Base-by-base conservation (phyloP, 2,329 filamentous ascomycete species). In the Aciculosporium take region DNA sequence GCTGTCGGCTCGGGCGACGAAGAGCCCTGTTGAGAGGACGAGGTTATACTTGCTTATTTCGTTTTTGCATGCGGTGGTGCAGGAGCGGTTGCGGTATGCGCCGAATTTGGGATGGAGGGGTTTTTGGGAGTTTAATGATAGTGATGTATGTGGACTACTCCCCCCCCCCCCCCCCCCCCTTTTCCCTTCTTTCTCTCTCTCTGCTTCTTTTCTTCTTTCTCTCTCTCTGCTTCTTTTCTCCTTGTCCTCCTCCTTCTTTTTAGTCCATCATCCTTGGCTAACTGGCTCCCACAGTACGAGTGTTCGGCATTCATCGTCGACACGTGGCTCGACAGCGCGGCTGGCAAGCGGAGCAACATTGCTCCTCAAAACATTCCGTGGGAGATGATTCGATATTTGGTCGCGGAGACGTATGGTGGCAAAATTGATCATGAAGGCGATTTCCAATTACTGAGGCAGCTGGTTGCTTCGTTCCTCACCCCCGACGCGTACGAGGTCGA, bases 71-170 rank as follows among this genome's bases (percentile, higher is more conserved):
- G 93, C 91, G 6, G 88, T 98, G 29, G 79, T 95, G 9, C 91
- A 98, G 61, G 91, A 98, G 62, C 74, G 93, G 52, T 69, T 98
- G 47, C 82, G 91, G 47, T 98, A 98, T 59, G 88, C 89, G 20
- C 93, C 91, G 1, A 89, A 74, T 43, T 69, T 98, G 42, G 91
- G 91, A 46, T 98, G 91, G 91, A 95, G 94, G 68, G 86, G 87
- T 41, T 94, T 95, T 72, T 98, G 93, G 91, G 93, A 98, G 63
- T 98, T 98, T 63, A 98, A 98, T 58, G 93, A 98, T 62, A 94
- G 88, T 52, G 91, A 98, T 64, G 85, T 93, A 76, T 47, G 48
- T 31, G 32, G 12, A n/a, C n/a, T n/a, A n/a, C n/a, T n/a, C n/a
- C n/a, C n/a, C n/a, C n/a, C n/a, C n/a, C n/a, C n/a, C n/a, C n/a